A percentile compares a stretch with the other conserved stretches of the same genome.
Conservation (phyloP, 192 early-diverging fungal genomes). For the Gaertneriomyces semiglobifer region DNA sequence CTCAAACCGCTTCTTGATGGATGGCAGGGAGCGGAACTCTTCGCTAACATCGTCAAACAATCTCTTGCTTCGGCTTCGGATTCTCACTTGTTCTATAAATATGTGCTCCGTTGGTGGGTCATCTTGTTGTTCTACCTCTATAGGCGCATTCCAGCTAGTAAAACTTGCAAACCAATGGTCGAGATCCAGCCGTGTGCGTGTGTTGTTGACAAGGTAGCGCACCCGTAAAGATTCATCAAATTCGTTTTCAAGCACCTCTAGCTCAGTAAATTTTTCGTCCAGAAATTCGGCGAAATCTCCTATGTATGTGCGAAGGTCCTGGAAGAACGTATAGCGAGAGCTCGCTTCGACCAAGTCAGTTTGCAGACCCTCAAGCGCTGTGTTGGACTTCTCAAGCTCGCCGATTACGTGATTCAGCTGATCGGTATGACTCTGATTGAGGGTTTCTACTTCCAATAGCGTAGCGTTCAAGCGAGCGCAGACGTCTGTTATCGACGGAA, state of each 20-base stretch:
- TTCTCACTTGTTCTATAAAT: background rate
- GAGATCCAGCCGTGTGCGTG: background rate
- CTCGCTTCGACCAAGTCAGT: constrained; percentile 14
- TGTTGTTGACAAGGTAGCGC: background rate
- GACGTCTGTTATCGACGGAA: constrained; percentile 18
- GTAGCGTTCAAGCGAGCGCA: constrained; percentile 7
- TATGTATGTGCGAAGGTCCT: constrained; percentile 36
- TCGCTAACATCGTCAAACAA: constrained; percentile 37
- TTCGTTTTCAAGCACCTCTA: constrained; percentile 26
- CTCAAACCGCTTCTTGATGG: constrained; percentile 34
- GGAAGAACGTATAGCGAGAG: constrained; percentile 35
- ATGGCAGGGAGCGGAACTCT: constrained; percentile 26
- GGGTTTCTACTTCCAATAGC: constrained; percentile 16
- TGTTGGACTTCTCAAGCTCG: constrained; percentile 17
- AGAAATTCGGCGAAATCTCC: constrained; percentile 41
- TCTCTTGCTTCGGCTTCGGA: no score
- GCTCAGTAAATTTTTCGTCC: constrained; percentile 27
- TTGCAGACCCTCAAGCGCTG: constrained; percentile 19
- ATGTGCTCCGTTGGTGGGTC: background rate
- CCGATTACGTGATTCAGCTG: constrained; percentile 14
- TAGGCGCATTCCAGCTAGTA: background rate
- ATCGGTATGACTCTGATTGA: background rate
- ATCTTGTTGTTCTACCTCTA: no score
- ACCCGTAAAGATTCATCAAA: constrained; percentile 1
- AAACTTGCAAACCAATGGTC: constrained; percentile 13